Evolutionary conservation across 2,329 filamentous ascomycete species (phyloP), one percentile per base, ranked within the genome.

Genomic region (Delphinella strobiligena): DNA sequence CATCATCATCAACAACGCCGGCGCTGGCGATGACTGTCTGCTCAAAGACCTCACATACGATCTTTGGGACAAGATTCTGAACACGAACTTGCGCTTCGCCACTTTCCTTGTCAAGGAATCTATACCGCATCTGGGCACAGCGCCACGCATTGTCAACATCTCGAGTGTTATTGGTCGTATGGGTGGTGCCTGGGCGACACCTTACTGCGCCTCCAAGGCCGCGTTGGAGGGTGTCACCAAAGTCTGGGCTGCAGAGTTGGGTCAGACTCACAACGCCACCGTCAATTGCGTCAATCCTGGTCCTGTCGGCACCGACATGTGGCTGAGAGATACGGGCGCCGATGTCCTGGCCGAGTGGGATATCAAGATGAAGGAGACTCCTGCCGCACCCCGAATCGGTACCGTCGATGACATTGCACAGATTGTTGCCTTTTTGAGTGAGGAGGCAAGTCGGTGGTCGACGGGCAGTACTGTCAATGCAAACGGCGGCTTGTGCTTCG

Each of bases 111-210:
- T 53, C 0, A 43, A 61, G 30, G 52, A 52, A 0, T 49, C 51
- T 1, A 31, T 56, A 1, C 54, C 55, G 1, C 44, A 61, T 29
- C 43, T 62, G 2, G 41, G 50, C 1, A 17, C 14, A 4, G 53
- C 56, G 46, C 72, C 60, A 42, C 68, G 66, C 40, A 66, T 77
- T 48, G 62, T 77, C 53, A 74, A 70, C 54, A 57, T 75, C 38
- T 72, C 69, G 4, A 72, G 67, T 42, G 68, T 74, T 18, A 70
- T 66, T 19, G 68, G 68, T n/a, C 63, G 65, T 16, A 61, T 67
- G 38, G 72, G 72, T 12, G 70, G 74, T 54, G 59, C 68, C 31
- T 65, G 62, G n/a, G 69, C 74, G 58, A 64, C 65, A 22, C 64
- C 76, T 35, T 75, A 77, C 31, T 36, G 35, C 7, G 42, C 44